A percentile compares a stretch with the other conserved stretches of the same genome.
Evolutionary conservation across 73 alveolate species (phyloP).

Genomic region (Paramecium primaurelia): DNA sequence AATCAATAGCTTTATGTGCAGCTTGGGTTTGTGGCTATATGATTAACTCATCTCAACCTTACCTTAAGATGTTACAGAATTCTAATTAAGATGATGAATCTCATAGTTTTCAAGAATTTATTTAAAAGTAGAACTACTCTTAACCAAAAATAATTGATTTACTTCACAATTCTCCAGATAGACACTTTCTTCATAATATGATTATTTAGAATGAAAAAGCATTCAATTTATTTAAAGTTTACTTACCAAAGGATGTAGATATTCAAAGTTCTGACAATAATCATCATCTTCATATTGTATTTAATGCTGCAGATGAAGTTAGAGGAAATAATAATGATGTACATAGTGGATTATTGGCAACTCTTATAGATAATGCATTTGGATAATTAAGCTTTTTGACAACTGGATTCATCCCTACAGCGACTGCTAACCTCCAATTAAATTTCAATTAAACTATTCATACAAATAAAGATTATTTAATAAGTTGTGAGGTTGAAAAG

Average conservation of each 20-base stretch:
- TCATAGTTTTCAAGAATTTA: neutral
- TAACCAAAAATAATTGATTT: constrained; percentile 27
- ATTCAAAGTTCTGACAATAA: neutral
- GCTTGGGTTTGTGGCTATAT: neutral
- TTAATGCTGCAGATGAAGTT: constrained; percentile 25
- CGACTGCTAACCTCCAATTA: constrained; percentile 47
- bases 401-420: constrained; percentile 40
- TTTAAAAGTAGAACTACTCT: neutral
- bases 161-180: neutral
- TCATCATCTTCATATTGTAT: neutral
- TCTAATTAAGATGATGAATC: neutral
- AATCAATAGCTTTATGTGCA: neutral
- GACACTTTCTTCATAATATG: constrained; percentile 23
- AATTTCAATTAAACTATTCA: constrained; percentile 24
- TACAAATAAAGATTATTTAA: constrained; percentile 38
- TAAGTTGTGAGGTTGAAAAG: constrained; percentile 40
- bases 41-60: neutral
- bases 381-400: constrained; percentile 43
- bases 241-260: neutral
- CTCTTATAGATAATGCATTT: constrained; percentile 47
- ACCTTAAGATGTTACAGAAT: neutral
- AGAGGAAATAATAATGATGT: constrained; percentile 34
- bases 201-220: neutral
- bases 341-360: constrained; percentile 56
- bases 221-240: neutral